Evolutionary conservation across 2,329 filamentous ascomycete species (phyloP), one percentile per base, ranked within the genome.

Genomic region (Tricladium varicosporioides): DNA sequence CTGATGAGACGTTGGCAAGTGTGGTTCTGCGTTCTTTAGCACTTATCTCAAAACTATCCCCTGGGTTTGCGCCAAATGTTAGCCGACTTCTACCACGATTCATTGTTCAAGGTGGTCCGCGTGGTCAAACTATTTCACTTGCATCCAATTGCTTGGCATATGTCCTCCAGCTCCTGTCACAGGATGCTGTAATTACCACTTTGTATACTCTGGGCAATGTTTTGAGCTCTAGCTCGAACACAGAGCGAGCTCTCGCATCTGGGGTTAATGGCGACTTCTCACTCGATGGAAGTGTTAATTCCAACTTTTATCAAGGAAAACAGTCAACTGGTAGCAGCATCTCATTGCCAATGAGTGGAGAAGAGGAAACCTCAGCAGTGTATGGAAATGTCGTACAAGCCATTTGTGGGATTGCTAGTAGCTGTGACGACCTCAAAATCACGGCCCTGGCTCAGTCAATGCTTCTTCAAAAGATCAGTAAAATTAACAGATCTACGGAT

Each of bases 131-230:
- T 11, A 86, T 94, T 45, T 80, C 80, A 1, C 81, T 93, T 33
- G 93, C 93, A 27, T 91, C 92, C n/a, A 85, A 86, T 63, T 94
- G 89, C 65, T 78, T 99, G 33, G 92, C 92, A 1, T 88, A 87
- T 63, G 85, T 95, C 15, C 77, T 99, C 54, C 87, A 87, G 64
- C 80, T 88, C 66, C 80, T 97, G 11, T 96, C 94, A 1, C 89
- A 96, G 66, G 94, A 99, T 76, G 88, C 92, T 36, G 83, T 96
- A 36, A 97, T 99, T 63, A 96, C 92, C 5, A 97, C 92, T 1
- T 78, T 99, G 9, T 99, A 99, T 74, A 94, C 92, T 0, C 80
- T 99, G n/a, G 94, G 94, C 16, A 99, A 99, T 70, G 88, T 96
- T 3, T 79, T 99, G 13, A 97, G 92, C 65, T 87, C 91, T 5